Evolutionary conservation across 2,329 filamentous ascomycete genomes (phyloP), one percentile per base, ranked within the genome.

Genomic region (Aureobasidium sp.): DNA sequence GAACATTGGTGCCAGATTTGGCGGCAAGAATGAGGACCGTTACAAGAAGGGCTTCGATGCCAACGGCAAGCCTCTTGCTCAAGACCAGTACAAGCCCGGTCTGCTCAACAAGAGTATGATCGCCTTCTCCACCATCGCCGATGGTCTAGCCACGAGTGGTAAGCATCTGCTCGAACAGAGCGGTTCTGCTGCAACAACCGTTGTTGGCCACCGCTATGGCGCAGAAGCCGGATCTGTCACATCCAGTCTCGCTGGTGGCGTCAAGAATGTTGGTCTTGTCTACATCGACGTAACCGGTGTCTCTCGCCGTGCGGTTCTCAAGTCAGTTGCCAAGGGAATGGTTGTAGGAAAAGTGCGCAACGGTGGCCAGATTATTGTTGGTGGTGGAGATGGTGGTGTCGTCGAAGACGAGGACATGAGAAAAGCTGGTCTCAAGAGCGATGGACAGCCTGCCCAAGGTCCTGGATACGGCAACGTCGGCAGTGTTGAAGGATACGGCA

Each of bases 211-310:
- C 75, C 87, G 85, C 65, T 99, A 92, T 78, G 94, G 94, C 5
- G 71, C 82, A 1, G 91, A 99, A 74, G 94, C 94, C 0, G 90
- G 91, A 17, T 81, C 86, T 39, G 80, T 97, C 17, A 87, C 91
- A 1, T 81, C 81, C 45, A 81, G 89, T 59, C 75, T 99, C 22
- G 89, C 91, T 0, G 87, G 90, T 5, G 93, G 92, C 27, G 86
- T 97, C 69, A 96, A 94, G 81, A 99, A 97, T 67, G 94, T 97
- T 8, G 94, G 92, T 6, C 81, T 99, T 31, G 94, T 99, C 35
- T 99, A 99, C 72, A 96, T 99, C 64, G 94, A 99, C 69, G 93
- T 95, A 1, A 88, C 92, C 0, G 94, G 94, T 39, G 94, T 99
- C 1, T 96, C 90, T 61, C 82, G 94, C 45, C 85, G 87, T 64